Evolutionary conservation across 495 filamentous ascomycete genomes (phyloP).

Genomic region (Aspergillus ostianus): DNA sequence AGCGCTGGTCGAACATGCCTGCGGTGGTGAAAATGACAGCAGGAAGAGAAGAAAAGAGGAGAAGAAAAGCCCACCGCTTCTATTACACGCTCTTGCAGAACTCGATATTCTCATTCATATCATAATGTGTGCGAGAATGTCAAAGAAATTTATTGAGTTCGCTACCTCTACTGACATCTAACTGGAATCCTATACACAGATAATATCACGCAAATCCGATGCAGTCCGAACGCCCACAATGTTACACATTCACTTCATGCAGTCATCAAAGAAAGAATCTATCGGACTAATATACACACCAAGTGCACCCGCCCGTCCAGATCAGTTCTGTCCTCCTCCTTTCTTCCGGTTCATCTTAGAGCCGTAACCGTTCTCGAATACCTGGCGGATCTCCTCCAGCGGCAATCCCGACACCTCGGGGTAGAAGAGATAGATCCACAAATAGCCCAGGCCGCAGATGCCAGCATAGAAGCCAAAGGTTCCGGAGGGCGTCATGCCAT

Average conservation of each 20-base stretch:
- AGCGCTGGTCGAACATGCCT: no score
- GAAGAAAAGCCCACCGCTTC: no score
- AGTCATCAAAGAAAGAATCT: background rate
- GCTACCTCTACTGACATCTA: no score
- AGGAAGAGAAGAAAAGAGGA: no score
- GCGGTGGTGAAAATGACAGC: no score
- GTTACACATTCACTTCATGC: background rate
- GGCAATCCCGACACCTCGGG: slow-evolving; percentile 49
- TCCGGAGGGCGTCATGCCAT: slow-evolving; percentile 45
- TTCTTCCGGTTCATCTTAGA: background rate
- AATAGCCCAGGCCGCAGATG: slow-evolving; percentile 46
- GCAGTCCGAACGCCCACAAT: background rate
- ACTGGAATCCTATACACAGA: no score
- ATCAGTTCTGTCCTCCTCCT: background rate
- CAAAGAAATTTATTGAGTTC: no score
- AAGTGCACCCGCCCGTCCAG: no score
- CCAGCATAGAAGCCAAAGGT: slow-evolving; percentile 54
- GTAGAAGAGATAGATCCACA: slow-evolving; percentile 49
- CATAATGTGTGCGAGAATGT: no score
- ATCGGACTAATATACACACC: no score
- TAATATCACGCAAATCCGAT: background rate
- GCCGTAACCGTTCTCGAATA: slow-evolving; percentile 49
- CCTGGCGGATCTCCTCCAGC: slow-evolving; percentile 49
- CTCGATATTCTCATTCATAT: no score
- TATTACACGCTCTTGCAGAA: no score